Base-by-base conservation (phyloP, 768 basidiomycete genomes). In the Mycena leptocephala region DNA sequence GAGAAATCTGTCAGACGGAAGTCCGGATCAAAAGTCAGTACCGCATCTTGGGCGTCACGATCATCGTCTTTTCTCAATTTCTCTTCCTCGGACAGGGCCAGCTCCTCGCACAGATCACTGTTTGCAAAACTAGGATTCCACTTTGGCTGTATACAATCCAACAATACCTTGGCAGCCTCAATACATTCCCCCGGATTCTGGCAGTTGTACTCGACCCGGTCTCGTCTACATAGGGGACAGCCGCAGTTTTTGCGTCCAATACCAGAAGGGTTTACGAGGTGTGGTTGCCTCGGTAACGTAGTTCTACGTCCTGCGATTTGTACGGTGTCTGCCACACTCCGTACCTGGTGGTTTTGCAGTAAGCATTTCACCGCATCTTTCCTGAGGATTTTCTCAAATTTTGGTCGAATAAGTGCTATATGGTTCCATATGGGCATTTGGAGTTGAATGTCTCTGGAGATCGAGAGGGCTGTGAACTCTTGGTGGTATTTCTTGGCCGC, bases 11-110 rank as follows among this genome's bases (percentile, higher is more conserved):
- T 35, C 35, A 71, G 24, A 11, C 61, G 22, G 46, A 62, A 63
- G 43, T 63, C 14, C 70, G 59, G 70, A 71, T 71, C 70, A 63
- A 71, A 71, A 26, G 70, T 71, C 46, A 71, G n/a, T 46, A 11
- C 30, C 16, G 59, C 18, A 18, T 62, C 46, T 48, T 71, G 28
- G 56, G 28, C 46, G 5, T 62, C 61, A 22, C 18, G 20, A 18
- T 18, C 33, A 53, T 8, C 53, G 20, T 63, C 58, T 10, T 68
- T 63, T 46, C 46, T 28, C 33, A 22, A 51, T 55, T 55, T 67
- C 35, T 70, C 69, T 61, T 59, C 26, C 11, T 72, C 48, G 26
- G 48, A 53, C 24, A 72, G 51, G 7, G 70, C 70, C 1, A 72
- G 70, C 24, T 64, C 24, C 3, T 72, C 61, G 18, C 33, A 64